A percentile compares a stretch with the other conserved stretches of the same genome.
Evolutionary conservation across 306 rosid species (phyloP).

Genomic region (Dryas alaskensis): DNA sequence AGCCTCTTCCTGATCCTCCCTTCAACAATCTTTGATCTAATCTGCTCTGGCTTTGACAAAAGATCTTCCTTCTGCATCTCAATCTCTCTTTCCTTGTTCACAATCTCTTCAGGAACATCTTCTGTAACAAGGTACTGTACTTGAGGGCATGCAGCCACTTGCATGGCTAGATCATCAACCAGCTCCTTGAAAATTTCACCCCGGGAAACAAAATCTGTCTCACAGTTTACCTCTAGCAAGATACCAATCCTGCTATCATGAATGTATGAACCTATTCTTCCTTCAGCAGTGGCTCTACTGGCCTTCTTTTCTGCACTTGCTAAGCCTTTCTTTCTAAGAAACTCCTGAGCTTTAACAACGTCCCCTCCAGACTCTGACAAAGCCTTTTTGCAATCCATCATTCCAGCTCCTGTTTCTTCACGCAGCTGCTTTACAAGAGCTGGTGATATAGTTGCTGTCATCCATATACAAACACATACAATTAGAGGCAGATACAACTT

Average conservation of each 20-base stretch:
- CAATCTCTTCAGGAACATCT: constrained; percentile 76
- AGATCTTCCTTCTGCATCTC: constrained; percentile 99
- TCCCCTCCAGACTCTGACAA: constrained; percentile 78
- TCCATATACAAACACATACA: constrained; percentile 18
- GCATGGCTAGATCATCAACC: constrained; percentile 97
- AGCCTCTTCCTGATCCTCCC: constrained; percentile 94
- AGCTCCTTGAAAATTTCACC: constrained; percentile 93
- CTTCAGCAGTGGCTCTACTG: constrained; percentile 89
- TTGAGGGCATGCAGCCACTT: constrained; percentile 97
- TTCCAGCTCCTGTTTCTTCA: constrained; percentile 98
- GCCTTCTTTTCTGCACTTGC: constrained; percentile 97
- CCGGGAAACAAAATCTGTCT: constrained; percentile 96
- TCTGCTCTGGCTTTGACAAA: constrained; percentile 89
- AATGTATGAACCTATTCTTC: constrained; percentile 89
- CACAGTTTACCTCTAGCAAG: constrained; percentile 86
- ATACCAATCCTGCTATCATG: constrained; percentile 93
- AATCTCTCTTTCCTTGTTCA: constrained; percentile 77
- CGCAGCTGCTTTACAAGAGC: constrained; percentile 93
- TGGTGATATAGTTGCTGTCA: constrained; percentile 77
- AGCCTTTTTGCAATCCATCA: constrained; percentile 99
- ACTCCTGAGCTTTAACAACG: constrained; percentile 75
- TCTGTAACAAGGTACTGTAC: constrained; percentile 68
- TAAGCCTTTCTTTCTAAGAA: constrained; percentile 88
- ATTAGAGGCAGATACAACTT: constrained; percentile 19
- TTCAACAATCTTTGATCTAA: constrained; percentile 83